These are phyloP conservation scores for Claviceps africana DNA, from an alignment of 2,329 filamentous ascomycete species.

Conservation along the genomic window DNA sequence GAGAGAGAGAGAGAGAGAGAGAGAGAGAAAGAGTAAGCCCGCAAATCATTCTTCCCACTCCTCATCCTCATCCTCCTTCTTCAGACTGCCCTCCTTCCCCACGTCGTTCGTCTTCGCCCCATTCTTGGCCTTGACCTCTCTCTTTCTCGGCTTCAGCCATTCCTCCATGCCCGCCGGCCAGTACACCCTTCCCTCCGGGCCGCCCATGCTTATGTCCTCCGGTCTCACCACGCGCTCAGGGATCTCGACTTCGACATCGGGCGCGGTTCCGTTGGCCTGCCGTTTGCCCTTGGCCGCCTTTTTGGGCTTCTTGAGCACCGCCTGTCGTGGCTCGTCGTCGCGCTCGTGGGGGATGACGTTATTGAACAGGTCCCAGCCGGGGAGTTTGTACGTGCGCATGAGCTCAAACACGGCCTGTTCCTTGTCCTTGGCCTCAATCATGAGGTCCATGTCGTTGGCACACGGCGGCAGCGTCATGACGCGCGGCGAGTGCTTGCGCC, in stretches of 20 bases:
- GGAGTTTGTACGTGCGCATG: conserved; percentile 76
- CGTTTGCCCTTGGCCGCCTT: conserved; percentile 25
- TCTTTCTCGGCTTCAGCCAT: conserved; percentile 73
- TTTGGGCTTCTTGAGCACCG: conserved; percentile 24
- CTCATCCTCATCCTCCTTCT: not conserved
- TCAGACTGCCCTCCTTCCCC: not conserved
- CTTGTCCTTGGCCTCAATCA: conserved; percentile 98
- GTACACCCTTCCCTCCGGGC: conserved; percentile 66
- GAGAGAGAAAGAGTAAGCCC: too few species aligned
- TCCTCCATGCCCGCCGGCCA: conserved; percentile 86
- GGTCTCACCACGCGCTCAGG: conserved; percentile 37
- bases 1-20: too few species aligned
- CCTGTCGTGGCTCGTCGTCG: conserved; percentile 52
- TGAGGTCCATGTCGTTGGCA: conserved; percentile 74
- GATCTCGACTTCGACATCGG: conserved; percentile 23
- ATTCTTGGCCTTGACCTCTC: conserved; percentile 39
- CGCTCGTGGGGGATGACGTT: conserved; percentile 66
- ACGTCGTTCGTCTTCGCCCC: conserved; percentile 16
- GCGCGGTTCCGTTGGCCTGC: conserved; percentile 18
- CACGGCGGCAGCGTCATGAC: conserved; percentile 74
- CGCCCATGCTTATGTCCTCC: conserved; percentile 75
- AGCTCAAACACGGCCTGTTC: conserved; percentile 92
- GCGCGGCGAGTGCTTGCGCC: conserved; percentile 73
- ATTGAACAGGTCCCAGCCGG: conserved; percentile 62
- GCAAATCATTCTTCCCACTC: not conserved